Conservation (phyloP, 2,329 filamentous ascomycete species). For the Penicillium thymicola region DNA sequence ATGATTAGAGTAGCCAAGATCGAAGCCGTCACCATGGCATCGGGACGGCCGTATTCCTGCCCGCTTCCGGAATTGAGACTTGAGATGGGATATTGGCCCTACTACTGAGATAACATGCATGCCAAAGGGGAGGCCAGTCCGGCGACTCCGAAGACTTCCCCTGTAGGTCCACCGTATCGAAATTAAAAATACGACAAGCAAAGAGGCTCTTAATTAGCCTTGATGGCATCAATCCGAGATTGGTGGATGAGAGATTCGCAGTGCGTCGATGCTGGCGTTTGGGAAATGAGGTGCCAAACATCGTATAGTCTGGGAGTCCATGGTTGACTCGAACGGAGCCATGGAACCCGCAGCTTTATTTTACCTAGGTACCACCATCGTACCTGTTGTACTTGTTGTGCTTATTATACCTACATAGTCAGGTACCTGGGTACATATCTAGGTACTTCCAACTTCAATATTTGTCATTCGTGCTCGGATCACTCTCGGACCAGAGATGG, state of each 20-base stretch:
- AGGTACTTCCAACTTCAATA: neutral
- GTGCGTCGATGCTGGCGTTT: neutral
- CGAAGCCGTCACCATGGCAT: conserved; percentile 11
- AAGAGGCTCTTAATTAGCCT: neutral
- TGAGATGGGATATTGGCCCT: neutral
- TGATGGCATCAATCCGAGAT: neutral
- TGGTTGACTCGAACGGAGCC: neutral
- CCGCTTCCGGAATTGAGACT: neutral
- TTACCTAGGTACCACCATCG: neutral
- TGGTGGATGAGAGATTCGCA: neutral
- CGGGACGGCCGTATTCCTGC: conserved; percentile 2
- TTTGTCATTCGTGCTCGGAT: neutral
- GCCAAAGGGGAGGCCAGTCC: neutral
- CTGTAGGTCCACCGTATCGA: neutral
- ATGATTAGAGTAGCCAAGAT: conserved; percentile 8
- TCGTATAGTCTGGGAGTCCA: neutral
- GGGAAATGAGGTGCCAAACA: neutral
- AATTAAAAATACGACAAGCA: neutral
- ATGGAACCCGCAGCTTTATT: neutral
- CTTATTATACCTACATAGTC: too few species aligned
- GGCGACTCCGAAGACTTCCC: conserved; percentile 14
- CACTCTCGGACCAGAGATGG: neutral
- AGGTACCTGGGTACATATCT: too few species aligned
- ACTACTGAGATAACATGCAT: neutral
- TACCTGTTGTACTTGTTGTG: too few species aligned